Evolutionary conservation across 305 asterid species (phyloP), one percentile per base, ranked within the genome.

Genomic region (Caryopteris hybrid): DNA sequence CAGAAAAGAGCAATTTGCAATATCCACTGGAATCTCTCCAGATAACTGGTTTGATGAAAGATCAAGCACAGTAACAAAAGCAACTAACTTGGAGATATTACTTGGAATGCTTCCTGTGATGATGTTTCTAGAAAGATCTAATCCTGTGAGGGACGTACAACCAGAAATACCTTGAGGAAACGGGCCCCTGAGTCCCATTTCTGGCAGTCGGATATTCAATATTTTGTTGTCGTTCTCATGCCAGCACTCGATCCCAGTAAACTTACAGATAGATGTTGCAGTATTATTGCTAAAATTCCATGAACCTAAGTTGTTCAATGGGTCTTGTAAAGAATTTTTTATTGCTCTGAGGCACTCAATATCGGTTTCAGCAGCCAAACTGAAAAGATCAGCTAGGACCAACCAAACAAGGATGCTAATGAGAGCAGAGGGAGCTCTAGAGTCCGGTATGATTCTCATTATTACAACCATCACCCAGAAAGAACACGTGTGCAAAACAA

Each of bases 1-100:
- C 43, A 90, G 45, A 70, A 36, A 90, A 1, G 88, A 20, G 78
- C 86, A 84, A 38, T 83, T 85, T 6, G 83, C 71, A 66, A 90
- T 80, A 50, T 56, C 7, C 13, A 7, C 68, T 0, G 96, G 96
- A 62, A 90, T 87, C 71, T 64, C 72, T 72, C 95, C 95, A 0
- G 86, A 78, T 39, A 89, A 73, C 43, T 74, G 82, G 73, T 89
- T 89, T 67, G 72, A 77, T 9, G 96, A 89, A 50, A 89, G 90
- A 71, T 89, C 95, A 20, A 89, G 88, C 12, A 0, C 1, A 0
- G 80, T 73, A 66, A 84, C 78, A 55, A 0, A 83, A 8, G 4
- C 0, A 63, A 81, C 38, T 23, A 87, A 11, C 7, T 14, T 16
- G 20, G 91, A 78, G 78, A 87, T 76, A 52, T 87, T 48, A 50